A percentile compares a stretch with the other conserved stretches of the same genome.
Conservation (phyloP, 2,329 filamentous ascomycete genomes). For the Penicillium brasilianum region DNA sequence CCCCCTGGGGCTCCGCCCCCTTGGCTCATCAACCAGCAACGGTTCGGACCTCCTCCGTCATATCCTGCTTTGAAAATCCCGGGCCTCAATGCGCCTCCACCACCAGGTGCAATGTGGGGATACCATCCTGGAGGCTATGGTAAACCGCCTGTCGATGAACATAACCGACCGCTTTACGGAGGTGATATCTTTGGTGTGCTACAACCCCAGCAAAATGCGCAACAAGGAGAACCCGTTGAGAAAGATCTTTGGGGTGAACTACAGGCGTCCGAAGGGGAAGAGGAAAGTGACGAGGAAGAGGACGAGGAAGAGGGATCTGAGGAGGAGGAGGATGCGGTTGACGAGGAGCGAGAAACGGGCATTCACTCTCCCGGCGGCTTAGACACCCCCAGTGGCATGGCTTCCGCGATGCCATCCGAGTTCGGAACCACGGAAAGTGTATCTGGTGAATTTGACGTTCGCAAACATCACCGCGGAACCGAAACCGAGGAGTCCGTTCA, state of each 20-base stretch:
- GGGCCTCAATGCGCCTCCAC: conserved; percentile 90
- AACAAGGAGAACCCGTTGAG: conserved; percentile 79
- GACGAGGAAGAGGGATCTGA: conserved; percentile 69
- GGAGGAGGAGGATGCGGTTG: conserved; percentile 50
- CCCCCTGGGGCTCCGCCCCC: conserved; percentile 90
- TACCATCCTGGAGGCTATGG: conserved; percentile 96
- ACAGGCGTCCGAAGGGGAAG: conserved; percentile 76
- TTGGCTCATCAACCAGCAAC: conserved; percentile 96
- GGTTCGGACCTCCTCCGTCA: conserved; percentile 88
- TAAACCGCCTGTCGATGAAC: conserved; percentile 92
- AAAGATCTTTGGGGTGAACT: conserved; percentile 91
- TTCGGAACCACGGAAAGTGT: conserved; percentile 76
- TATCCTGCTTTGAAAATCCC: conserved; percentile 96
- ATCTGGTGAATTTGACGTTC: conserved; percentile 85
- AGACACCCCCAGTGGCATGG: conserved; percentile 80
- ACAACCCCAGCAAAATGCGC: conserved; percentile 64
- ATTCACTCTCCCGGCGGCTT: conserved; percentile 76
- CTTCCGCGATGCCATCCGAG: conserved; percentile 80
- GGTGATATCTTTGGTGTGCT: conserved; percentile 91
- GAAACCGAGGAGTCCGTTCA: conserved; percentile 81
- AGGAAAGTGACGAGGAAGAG: conserved; percentile 71
- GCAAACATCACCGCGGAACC: conserved; percentile 81
- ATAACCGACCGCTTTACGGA: conserved; percentile 87
- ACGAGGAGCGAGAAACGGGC: conserved; percentile 67
- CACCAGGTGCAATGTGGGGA: conserved; percentile 87